A percentile compares a stretch with the other conserved stretches of the same genome.
Conservation (phyloP, 2,329 filamentous ascomycete genomes). For the Hypoxylon sp. region DNA sequence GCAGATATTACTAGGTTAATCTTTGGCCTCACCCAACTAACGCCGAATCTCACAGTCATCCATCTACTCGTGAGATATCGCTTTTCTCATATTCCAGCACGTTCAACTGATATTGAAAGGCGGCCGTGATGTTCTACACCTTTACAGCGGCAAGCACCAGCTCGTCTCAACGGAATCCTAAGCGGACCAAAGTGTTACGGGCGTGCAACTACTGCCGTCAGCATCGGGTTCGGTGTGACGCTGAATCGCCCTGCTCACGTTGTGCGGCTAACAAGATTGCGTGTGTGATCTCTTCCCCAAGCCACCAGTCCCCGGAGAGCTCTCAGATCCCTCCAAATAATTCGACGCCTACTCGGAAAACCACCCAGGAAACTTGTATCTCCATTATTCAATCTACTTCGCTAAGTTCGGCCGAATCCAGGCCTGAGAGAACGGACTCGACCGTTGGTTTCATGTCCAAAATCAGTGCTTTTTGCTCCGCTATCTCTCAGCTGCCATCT, state of each 20-base stretch:
- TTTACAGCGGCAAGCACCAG: too few species aligned
- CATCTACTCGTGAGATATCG: too few species aligned
- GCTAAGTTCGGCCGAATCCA: not conserved
- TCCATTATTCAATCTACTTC: not conserved
- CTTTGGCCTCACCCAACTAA: too few species aligned
- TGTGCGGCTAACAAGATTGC: constrained; percentile 1
- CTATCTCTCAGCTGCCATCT: constrained; percentile 31
- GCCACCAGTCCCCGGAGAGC: not conserved
- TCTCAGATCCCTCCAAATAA: constrained; percentile 3
- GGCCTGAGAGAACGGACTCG: constrained; percentile 24
- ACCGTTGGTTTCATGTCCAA: constrained; percentile 37
- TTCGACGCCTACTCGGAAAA: not conserved
- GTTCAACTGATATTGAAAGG: not conserved
- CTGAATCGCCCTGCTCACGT: constrained; percentile 31
- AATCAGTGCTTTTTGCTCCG: constrained; percentile 34
- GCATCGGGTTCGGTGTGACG: constrained; percentile 35
- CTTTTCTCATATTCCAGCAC: too few species aligned
- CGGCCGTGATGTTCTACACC: too few species aligned
- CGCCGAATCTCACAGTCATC: too few species aligned
- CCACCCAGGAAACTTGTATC: not conserved
- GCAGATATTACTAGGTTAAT: too few species aligned
- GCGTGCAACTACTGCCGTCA: constrained; percentile 35
- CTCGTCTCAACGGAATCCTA: constrained; percentile 23
- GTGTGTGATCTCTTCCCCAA: not conserved
- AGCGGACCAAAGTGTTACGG: constrained; percentile 30